These are phyloP conservation scores for Ogataea zsoltii DNA, from an alignment of 805 yeast species.

Conservation along the genomic window DNA sequence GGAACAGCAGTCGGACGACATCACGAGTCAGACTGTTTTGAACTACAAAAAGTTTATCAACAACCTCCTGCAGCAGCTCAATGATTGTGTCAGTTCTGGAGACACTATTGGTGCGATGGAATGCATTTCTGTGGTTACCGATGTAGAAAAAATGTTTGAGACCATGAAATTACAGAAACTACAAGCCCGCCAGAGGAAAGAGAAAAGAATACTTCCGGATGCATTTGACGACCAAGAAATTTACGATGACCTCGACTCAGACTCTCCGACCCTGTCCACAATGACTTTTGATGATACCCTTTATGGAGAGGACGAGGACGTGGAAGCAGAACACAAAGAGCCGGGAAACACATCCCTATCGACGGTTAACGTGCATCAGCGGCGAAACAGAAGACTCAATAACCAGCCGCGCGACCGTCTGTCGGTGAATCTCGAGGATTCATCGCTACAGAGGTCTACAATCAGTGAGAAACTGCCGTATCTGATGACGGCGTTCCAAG, in stretches of 20 bases:
- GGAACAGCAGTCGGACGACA: conserved; percentile 15
- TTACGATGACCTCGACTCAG: conserved; percentile 7
- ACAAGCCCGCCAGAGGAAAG: conserved; percentile 13
- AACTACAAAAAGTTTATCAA: conserved; percentile 62
- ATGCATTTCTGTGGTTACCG: conserved; percentile 64
- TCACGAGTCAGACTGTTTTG: conserved; percentile 43
- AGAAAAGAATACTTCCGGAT: conserved; percentile 7
- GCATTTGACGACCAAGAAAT: conserved; percentile 5
- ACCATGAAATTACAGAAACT: conserved; percentile 39
- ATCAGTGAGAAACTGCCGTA: conserved; percentile 66
- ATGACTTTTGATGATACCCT: conserved; percentile 15
- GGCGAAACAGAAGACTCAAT: conserved; percentile 17
- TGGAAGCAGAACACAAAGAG: background rate
- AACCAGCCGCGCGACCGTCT: conserved; percentile 6
- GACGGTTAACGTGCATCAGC: conserved; percentile 18
- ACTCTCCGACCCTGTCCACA: conserved; percentile 13
- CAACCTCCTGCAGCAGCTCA: conserved; percentile 57
- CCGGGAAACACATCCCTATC: conserved; percentile 15
- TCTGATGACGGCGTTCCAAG: conserved; percentile 64
- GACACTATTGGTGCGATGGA: conserved; percentile 64
- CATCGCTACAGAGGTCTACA: conserved; percentile 51
- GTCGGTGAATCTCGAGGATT: conserved; percentile 18
- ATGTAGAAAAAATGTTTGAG: conserved; percentile 74
- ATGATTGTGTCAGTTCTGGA: conserved; percentile 50
- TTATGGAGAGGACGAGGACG: conserved; percentile 14